phyloP scores from a whole-genome alignment of 176 grass and related monocot species.

The Eleusine indica region DNA sequence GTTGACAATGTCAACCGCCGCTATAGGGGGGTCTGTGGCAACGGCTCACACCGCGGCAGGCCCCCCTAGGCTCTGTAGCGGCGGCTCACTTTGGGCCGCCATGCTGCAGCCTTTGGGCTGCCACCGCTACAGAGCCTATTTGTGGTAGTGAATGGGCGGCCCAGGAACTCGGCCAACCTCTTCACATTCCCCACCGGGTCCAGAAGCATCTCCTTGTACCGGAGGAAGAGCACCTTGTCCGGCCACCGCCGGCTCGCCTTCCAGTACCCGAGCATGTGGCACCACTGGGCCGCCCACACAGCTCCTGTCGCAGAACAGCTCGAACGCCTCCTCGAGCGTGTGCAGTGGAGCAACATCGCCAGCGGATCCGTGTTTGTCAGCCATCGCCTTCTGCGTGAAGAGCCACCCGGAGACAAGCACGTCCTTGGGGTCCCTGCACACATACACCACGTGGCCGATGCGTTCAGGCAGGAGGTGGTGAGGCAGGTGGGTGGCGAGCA shows the following conservation, averaged over 20 bases:
- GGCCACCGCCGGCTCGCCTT: conserved; percentile 15
- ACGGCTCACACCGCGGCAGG: too few species aligned
- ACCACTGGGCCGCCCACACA: conserved; percentile 16
- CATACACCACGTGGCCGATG: conserved; percentile 36
- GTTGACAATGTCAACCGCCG: too few species aligned
- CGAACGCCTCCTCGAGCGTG: conserved; percentile 9
- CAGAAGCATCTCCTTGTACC: conserved; percentile 16
- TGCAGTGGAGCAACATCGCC: neutral
- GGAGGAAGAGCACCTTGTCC: conserved; percentile 43
- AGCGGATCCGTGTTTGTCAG: neutral
- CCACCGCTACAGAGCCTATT: too few species aligned
- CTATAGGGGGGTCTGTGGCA: too few species aligned
- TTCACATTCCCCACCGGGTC: too few species aligned
- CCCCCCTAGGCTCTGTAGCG: too few species aligned
- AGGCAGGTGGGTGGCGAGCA: conserved; percentile 45
- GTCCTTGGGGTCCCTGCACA: conserved; percentile 61
- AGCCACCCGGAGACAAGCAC: conserved; percentile 29
- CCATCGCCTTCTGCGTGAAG: neutral
- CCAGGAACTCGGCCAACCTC: too few species aligned
- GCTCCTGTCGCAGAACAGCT: neutral
- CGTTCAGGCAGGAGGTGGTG: conserved; percentile 39
- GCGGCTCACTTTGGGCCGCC: too few species aligned
- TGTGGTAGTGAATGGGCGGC: too few species aligned
- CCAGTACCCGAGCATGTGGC: conserved; percentile 42
- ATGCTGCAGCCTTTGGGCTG: too few species aligned